Base-by-base conservation (phyloP, 768 basidiomycete species). In the Tricholoma terreum region DNA sequence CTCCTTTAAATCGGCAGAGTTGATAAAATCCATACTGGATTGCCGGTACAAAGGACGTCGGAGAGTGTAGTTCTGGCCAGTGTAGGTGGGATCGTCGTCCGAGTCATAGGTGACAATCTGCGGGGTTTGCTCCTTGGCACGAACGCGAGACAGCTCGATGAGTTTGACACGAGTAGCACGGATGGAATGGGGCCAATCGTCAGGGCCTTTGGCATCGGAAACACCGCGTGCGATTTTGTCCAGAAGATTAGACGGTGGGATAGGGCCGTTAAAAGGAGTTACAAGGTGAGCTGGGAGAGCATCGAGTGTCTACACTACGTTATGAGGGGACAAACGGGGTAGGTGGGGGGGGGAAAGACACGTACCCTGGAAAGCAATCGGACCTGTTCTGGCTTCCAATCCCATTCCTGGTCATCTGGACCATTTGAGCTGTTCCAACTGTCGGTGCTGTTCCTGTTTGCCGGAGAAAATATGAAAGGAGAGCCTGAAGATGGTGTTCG, bases 21-120 rank as follows among this genome's bases (percentile, higher is more conserved):
- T 82, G 72, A 93, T 83, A 61, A 91, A 92, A 66, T 93, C 91
- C 91, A 92, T 92, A 69, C 89, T 90, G 21, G 89, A 90, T 74
- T 90, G 89, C 57, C 87, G 79, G 71, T 90, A 89, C 22, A 91
- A 74, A 15, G 85, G 85, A 15, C 85, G 81, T 55, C 77, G 77
- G 24, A 70, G 63, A 51, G 51, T 52, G 9, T 70, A 15, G 22
- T 69, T 62, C 56, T 68, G 69, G 46, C 69, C 68, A 12, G 65
- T 65, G 56, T 72, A 65, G 57, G 62, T 59, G 45, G 65, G 60
- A 7, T 62, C 61, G 30, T 71, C 70, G 46, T 67, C 68, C 45
- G 72, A 60, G 63, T 86, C 86, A 48, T 75, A 73, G 36, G 77
- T 76, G 58, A 76, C 66, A 40, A 70, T 68, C 58, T 63, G 45